A percentile compares a stretch with the other conserved stretches of the same genome.
These are phyloP conservation scores for Boletus pseudo-olivaceus DNA, from an alignment of 768 basidiomycete genomes.

Conservation along the genomic window DNA sequence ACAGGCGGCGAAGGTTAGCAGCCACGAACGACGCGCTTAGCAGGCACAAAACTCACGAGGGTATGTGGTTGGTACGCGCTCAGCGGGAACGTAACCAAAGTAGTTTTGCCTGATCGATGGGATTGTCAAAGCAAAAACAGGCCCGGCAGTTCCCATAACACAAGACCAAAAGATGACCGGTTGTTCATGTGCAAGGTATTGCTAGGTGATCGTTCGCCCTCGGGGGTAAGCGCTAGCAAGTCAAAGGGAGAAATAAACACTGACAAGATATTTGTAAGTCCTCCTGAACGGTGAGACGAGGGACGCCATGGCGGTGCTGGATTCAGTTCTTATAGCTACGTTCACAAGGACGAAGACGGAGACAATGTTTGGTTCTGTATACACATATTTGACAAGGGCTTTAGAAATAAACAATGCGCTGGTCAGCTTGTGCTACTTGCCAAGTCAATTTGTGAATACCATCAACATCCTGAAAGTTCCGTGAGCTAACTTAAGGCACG, in stretches of 20 bases:
- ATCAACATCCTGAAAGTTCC: no score
- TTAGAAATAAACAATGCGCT: conserved; percentile 21
- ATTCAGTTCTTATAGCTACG: not conserved
- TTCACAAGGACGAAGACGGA: conserved; percentile 12
- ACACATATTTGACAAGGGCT: conserved; percentile 20
- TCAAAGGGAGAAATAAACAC: not conserved
- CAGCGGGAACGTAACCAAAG: conserved; percentile 69
- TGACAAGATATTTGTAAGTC: conserved; percentile 30
- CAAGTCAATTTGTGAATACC: no score
- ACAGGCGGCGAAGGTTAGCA: conserved; percentile 1
- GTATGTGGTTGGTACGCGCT: conserved; percentile 71
- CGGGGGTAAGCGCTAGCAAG: not conserved
- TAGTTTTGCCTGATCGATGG: conserved; percentile 72
- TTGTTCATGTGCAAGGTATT: conserved; percentile 87
- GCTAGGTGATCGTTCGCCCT: conserved; percentile 41
- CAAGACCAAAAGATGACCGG: conserved; percentile 90
- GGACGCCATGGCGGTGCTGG: conserved; percentile 23
- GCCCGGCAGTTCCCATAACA: conserved; percentile 70
- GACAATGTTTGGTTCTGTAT: conserved; percentile 22
- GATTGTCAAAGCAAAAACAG: conserved; percentile 64
- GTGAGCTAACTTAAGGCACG: not conserved
- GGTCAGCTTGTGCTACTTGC: no score
- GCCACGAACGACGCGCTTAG: not conserved
- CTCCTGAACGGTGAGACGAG: conserved; percentile 28
- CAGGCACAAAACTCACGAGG: conserved; percentile 53